phyloP scores from a whole-genome alignment of 495 filamentous ascomycete species.

The Neurospora sp. region DNA sequence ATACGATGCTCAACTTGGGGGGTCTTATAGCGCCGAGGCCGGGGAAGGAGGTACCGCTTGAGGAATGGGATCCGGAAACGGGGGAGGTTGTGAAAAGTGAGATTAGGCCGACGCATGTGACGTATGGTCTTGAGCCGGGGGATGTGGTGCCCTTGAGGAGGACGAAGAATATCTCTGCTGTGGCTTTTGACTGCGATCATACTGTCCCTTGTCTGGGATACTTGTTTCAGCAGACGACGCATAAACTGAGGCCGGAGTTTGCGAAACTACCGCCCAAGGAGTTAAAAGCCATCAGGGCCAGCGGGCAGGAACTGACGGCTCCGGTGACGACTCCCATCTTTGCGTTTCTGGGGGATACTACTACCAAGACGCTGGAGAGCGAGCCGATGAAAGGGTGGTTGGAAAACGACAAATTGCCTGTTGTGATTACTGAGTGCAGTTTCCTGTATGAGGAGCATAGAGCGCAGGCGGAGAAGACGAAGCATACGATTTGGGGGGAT shows the following conservation, averaged over 20 bases:
- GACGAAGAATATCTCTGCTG: slow-evolving; percentile 16
- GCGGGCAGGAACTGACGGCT: slow-evolving; percentile 15
- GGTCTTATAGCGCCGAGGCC: slow-evolving; percentile 10
- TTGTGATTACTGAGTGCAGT: slow-evolving; percentile 31
- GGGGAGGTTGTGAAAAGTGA: not conserved
- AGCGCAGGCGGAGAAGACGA: slow-evolving; percentile 24
- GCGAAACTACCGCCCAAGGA: slow-evolving; percentile 6
- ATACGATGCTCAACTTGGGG: slow-evolving; percentile 19
- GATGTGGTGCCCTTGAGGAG: slow-evolving; percentile 16
- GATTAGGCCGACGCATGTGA: slow-evolving; percentile 15
- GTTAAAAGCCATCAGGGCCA: slow-evolving; percentile 13
- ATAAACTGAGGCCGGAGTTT: slow-evolving; percentile 19
- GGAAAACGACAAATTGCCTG: slow-evolving; percentile 11
- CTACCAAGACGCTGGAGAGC: slow-evolving; percentile 12
- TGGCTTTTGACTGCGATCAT: slow-evolving; percentile 26
- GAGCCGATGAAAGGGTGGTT: slow-evolving; percentile 7
- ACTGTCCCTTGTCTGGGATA: slow-evolving; percentile 29
- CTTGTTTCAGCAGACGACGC: slow-evolving; percentile 21
- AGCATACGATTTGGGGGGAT: slow-evolving; percentile 28
- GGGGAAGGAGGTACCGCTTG: not conserved
- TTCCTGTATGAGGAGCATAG: slow-evolving; percentile 25
- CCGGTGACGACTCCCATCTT: slow-evolving; percentile 22
- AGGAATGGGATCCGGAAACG: not conserved
- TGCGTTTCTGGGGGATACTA: slow-evolving; percentile 30
- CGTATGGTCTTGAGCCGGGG: slow-evolving; percentile 13